A percentile compares a stretch with the other conserved stretches of the same genome.
phyloP scores from a whole-genome alignment of 345 rosid genomes.

The Arabis alpina region DNA sequence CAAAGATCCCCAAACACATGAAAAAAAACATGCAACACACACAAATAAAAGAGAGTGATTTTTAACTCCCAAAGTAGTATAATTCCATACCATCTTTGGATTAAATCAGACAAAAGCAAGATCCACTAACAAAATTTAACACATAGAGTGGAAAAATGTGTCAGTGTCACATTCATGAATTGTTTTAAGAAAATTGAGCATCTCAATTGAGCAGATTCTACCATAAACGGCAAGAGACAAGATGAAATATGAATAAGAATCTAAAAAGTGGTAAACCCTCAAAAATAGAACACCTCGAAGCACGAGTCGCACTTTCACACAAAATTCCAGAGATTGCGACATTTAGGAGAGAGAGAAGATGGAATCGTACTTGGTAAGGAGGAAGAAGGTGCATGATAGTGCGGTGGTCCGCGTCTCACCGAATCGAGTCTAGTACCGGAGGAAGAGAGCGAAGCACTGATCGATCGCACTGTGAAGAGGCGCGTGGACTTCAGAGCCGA shows the following conservation, averaged over 20 bases:
- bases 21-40: slow-evolving; percentile 8
- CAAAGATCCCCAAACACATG: slow-evolving; percentile 6
- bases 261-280: neutral
- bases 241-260: neutral
- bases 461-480: slow-evolving; percentile 10
- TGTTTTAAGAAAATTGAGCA: slow-evolving; percentile 5
- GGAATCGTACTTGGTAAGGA: slow-evolving; percentile 12
- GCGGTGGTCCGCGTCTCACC: slow-evolving; percentile 35
- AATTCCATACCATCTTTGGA: slow-evolving; percentile 31
- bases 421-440: slow-evolving; percentile 16
- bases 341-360: slow-evolving; percentile 8
- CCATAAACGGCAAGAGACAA: slow-evolving; percentile 22
- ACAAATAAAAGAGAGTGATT: neutral
- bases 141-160: neutral
- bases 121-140: neutral
- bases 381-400: slow-evolving; percentile 35
- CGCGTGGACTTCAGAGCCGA: slow-evolving; percentile 32
- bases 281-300: slow-evolving; percentile 18
- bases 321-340: slow-evolving; percentile 29
- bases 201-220: neutral
- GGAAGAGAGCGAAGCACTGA: slow-evolving; percentile 12
- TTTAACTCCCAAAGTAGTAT: neutral
- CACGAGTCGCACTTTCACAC: slow-evolving; percentile 4
- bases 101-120: slow-evolving; percentile 5
- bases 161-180: slow-evolving; percentile 8